These are phyloP conservation scores for Carex littledalei DNA, from an alignment of 176 grass and related monocot genomes.

Conservation along the genomic window DNA sequence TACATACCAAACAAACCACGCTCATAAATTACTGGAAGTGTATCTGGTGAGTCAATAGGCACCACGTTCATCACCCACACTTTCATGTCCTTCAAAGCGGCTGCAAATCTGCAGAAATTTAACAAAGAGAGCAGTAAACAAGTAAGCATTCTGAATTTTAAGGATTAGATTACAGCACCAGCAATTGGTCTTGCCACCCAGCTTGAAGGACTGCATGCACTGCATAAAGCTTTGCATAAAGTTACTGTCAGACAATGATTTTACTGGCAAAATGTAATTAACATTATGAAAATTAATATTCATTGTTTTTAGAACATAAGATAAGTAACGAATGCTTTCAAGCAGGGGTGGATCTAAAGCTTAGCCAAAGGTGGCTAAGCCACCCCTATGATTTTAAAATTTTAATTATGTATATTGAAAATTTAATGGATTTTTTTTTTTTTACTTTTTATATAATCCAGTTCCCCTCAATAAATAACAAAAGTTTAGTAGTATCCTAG, in stretches of 20 bases:
- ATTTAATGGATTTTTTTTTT: too few species aligned
- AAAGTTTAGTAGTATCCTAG: too few species aligned
- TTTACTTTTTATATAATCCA: too few species aligned
- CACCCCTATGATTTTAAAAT: too few species aligned
- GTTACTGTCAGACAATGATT: background rate
- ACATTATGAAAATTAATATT: background rate
- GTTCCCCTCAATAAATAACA: too few species aligned
- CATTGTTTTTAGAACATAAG: background rate
- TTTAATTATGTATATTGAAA: too few species aligned
- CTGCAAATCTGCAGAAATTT: constrained; percentile 33
- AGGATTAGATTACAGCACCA: background rate
- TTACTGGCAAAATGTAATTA: background rate
- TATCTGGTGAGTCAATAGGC: constrained; percentile 69
- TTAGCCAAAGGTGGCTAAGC: too few species aligned
- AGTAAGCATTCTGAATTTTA: background rate
- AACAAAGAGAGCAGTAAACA: constrained; percentile 7
- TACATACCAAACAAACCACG: constrained; percentile 67
- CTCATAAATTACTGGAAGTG: constrained; percentile 68
- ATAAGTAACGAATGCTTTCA: background rate
- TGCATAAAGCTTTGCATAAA: background rate
- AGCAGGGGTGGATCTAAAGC: too few species aligned
- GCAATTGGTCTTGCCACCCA: background rate
- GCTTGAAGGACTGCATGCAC: background rate
- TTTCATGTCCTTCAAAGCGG: constrained; percentile 50
- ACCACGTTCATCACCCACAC: constrained; percentile 78